These are phyloP conservation scores for Pseudocercospora macadamiae DNA, from an alignment of 2,329 filamentous ascomycete genomes.

Conservation along the genomic window DNA sequence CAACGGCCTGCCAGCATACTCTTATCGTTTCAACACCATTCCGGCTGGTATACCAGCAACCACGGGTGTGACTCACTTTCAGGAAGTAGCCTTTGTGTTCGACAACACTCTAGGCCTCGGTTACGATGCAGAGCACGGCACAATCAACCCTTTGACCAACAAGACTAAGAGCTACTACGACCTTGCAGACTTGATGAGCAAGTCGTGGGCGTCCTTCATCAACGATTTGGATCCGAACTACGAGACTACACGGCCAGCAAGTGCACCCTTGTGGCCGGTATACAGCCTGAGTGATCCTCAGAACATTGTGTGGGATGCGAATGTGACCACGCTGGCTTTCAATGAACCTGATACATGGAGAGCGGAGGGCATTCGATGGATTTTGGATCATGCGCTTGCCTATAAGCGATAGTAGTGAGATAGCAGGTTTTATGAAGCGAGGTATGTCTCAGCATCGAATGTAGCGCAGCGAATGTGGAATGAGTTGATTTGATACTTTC, in stretches of 20 bases:
- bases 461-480: too few relatives aligned
- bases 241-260: conserved; percentile 6
- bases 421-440: too few relatives aligned
- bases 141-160: conserved; percentile 39
- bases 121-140: conserved; percentile 39
- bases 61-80: conserved; percentile 58
- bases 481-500: too few relatives aligned
- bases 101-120: conserved; percentile 49
- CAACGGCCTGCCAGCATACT: conserved; percentile 56
- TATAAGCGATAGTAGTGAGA: conserved; percentile 20
- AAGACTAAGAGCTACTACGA: conserved; percentile 43
- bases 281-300: conserved; percentile 42
- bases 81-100: conserved; percentile 50
- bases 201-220: conserved; percentile 51
- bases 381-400: conserved; percentile 37
- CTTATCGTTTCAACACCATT: conserved; percentile 65
- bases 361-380: conserved; percentile 49
- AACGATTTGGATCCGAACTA: conserved; percentile 45
- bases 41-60: conserved; percentile 48
- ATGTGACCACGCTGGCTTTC: conserved; percentile 39
- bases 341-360: conserved; percentile 50
- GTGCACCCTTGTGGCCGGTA: conserved; percentile 42
- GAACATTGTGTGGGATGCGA: conserved; percentile 53
- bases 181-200: conserved; percentile 48
- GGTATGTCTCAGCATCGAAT: too few relatives aligned